phyloP scores from a whole-genome alignment of 1,284 basidiomycete species.

The Pterulicium gracile region DNA sequence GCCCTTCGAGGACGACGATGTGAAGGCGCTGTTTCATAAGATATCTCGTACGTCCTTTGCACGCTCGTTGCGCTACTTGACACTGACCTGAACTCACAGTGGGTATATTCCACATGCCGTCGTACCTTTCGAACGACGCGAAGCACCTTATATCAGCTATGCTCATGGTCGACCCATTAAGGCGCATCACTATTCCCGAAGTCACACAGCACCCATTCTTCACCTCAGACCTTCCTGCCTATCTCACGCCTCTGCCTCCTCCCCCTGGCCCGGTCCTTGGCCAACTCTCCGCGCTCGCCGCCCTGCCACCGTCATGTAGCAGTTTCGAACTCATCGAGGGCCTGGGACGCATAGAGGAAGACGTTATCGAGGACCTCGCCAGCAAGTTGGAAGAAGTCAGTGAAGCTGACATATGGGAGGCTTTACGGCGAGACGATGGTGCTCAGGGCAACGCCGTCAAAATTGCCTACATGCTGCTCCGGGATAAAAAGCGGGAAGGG shows the following conservation, averaged over 20 bases:
- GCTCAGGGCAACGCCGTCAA: slow-evolving; percentile 89
- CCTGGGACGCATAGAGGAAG: slow-evolving; percentile 82
- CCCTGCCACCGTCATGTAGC: slow-evolving; percentile 44
- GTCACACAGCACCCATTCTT: slow-evolving; percentile 88
- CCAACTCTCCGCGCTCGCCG: slow-evolving; percentile 58
- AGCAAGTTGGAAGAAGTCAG: slow-evolving; percentile 68
- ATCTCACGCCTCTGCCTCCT: slow-evolving; percentile 77
- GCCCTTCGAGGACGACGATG: slow-evolving; percentile 93
- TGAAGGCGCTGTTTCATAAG: slow-evolving; percentile 85
- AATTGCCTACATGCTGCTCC: slow-evolving; percentile 89
- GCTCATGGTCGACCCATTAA: slow-evolving; percentile 87
- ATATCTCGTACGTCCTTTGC: slow-evolving; percentile 62
- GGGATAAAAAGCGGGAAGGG: slow-evolving; percentile 84
- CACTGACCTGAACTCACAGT: slow-evolving; percentile 30
- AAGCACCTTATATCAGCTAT: slow-evolving; percentile 72
- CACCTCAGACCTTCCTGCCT: slow-evolving; percentile 73
- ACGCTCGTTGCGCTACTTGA: neutral
- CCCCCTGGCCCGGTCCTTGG: slow-evolving; percentile 71
- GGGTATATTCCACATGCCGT: slow-evolving; percentile 78
- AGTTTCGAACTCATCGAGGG: slow-evolving; percentile 74
- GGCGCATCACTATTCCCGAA: slow-evolving; percentile 85
- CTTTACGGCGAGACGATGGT: slow-evolving; percentile 71
- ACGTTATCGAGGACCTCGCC: slow-evolving; percentile 79
- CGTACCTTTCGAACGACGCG: slow-evolving; percentile 69
- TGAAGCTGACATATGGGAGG: slow-evolving; percentile 80